Evolutionary conservation across 495 filamentous ascomycete species (phyloP), one percentile per base, ranked within the genome.

Genomic region (Lasiosphaeriaceae sp.): DNA sequence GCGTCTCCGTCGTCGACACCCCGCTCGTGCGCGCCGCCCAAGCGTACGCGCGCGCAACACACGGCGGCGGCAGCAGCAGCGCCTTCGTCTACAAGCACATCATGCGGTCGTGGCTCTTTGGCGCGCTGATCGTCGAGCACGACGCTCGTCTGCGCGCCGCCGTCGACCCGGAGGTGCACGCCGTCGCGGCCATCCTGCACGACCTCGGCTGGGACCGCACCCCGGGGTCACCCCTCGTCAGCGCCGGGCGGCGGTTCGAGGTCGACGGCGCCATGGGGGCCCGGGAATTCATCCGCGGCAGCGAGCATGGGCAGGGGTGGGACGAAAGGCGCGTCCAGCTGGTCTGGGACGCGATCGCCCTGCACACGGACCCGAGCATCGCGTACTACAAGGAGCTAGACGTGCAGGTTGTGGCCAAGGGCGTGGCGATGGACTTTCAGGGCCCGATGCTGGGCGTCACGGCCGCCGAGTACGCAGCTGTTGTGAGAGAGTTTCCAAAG

Each of bases 271-370:
- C 80, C 7, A 73, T 79, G 56, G 71, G 69, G 1, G 77, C 80
- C 3, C 63, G 74, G 0, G 70, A 69, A 0, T 84, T 80, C 50
- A 50, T 83, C 2, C 24, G 47, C 2, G 46, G 39, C 14, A 63
- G 74, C 50, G 52, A 45, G 8, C 34, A 59, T 8, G 60, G 62
- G 2, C 48, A 37, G 8, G 44, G 61, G 3, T 81, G 76, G 75
- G 65, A 76, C 37, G 49, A 69, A 8, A 62, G 64, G 20, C 62
- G 72, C 1, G 23, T 74, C 1, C 76, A 80, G 59, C 65, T 78
- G 3, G 68, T 81, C 6, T 85, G 80, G 81, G 81, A 84, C 64
- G 60, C 74, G 1, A 81, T 84, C 52, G 80, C 80, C 0, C 64
- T 84, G 23, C 79, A 83, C 54, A 72, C 76, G 1, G 75, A 73